phyloP scores from a whole-genome alignment of 371 early-diverging fungal species.

The Massospora cicadina region DNA sequence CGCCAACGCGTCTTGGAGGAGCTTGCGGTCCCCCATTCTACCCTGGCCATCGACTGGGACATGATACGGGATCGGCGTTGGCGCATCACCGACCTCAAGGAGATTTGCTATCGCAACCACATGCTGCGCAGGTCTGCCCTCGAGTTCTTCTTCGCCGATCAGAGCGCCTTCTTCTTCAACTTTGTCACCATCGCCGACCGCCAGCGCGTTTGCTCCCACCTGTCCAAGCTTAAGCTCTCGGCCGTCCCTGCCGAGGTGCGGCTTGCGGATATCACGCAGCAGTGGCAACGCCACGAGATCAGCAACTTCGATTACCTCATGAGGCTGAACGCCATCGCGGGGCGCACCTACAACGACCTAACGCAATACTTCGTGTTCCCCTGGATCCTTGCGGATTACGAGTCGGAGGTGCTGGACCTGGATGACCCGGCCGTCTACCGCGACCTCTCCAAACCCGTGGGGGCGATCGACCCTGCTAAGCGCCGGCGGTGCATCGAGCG shows the following conservation, averaged over 20 bases:
- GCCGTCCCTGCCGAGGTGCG: conserved; percentile 19
- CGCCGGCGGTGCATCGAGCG: conserved; percentile 35
- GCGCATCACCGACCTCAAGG: conserved; percentile 26
- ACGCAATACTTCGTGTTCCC: conserved; percentile 33
- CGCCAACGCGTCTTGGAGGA: conserved; percentile 13
- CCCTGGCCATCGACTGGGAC: conserved; percentile 18
- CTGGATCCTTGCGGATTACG: conserved; percentile 30
- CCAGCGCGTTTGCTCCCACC: conserved; percentile 20
- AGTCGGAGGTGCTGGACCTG: conserved; percentile 34
- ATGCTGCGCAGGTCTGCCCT: conserved; percentile 35
- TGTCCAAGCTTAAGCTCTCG: conserved; percentile 21
- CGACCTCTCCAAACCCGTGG: conserved; percentile 53
- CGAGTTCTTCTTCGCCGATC: conserved; percentile 45
- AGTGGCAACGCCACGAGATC: conserved; percentile 39
- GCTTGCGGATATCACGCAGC: conserved; percentile 24
- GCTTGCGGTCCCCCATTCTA: conserved; percentile 13
- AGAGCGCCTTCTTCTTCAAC: conserved; percentile 32
- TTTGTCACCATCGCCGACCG: conserved; percentile 26
- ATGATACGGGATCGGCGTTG: conserved; percentile 28
- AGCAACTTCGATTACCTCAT: conserved; percentile 58
- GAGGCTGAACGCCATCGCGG: conserved; percentile 44
- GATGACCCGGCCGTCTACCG: conserved; percentile 32
- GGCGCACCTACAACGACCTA: conserved; percentile 27
- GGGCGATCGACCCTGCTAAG: conserved; percentile 34
- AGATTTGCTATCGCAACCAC: conserved; percentile 36